Percentiles rank a stretch among this genome's conserved stretches.
These are phyloP conservation scores for Saprolegnia parasitica DNA, from an alignment of 352 stramenopile genomes.

Conservation along the genomic window DNA sequence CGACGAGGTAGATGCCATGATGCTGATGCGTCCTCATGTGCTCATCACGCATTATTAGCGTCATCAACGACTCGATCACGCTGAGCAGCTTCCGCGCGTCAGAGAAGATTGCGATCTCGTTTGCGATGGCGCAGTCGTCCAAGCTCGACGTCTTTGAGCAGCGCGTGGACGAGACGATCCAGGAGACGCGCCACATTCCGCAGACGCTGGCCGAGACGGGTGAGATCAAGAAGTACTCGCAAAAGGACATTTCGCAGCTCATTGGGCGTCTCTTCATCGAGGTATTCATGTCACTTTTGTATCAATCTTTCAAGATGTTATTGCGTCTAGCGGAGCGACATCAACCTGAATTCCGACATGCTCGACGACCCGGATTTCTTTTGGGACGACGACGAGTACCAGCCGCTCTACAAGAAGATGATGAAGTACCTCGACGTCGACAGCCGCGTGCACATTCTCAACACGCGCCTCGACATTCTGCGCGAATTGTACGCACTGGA, in stretches of 20 bases:
- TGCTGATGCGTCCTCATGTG: slow-evolving; percentile 6
- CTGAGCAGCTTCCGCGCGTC: slow-evolving; percentile 72
- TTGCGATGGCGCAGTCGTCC: slow-evolving; percentile 89
- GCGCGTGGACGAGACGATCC: slow-evolving; percentile 83
- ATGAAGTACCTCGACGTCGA: slow-evolving; percentile 91
- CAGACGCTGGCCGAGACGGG: slow-evolving; percentile 82
- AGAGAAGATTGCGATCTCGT: slow-evolving; percentile 90
- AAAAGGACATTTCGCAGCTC: slow-evolving; percentile 87
- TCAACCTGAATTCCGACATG: slow-evolving; percentile 94
- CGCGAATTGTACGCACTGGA: slow-evolving; percentile 73
- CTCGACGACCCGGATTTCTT: slow-evolving; percentile 93
- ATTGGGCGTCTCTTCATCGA: slow-evolving; percentile 89
- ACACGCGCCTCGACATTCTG: slow-evolving; percentile 91
- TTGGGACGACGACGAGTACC: slow-evolving; percentile 91
- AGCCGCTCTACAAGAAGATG: slow-evolving; percentile 89
- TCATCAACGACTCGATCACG: slow-evolving; percentile 77
- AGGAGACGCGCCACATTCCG: slow-evolving; percentile 84
- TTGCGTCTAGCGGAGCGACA: slow-evolving; percentile 44
- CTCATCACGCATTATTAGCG: slow-evolving; percentile 12
- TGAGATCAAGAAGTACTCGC: slow-evolving; percentile 84
- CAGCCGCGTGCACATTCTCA: slow-evolving; percentile 89
- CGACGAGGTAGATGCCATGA: slow-evolving; percentile 35
- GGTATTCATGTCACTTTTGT: slow-evolving; percentile 31
- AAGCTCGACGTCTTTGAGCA: slow-evolving; percentile 93
- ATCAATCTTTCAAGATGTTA: neutral